phyloP scores from a whole-genome alignment of 1,284 basidiomycete species.

The Melampsora americana region DNA sequence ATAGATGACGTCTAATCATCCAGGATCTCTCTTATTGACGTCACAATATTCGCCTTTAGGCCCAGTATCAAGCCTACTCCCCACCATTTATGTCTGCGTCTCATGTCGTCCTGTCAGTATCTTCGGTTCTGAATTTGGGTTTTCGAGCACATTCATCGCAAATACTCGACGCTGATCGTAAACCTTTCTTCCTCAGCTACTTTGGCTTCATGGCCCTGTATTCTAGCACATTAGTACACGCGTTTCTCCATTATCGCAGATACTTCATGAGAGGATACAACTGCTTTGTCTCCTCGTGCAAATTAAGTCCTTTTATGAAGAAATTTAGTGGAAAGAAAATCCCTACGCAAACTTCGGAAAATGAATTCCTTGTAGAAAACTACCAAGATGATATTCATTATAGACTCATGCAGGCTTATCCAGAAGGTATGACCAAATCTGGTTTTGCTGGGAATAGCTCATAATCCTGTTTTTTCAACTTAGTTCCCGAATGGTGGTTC shows the following conservation, averaged over 20 bases:
- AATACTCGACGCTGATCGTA: too few species aligned
- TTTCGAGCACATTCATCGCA: too few species aligned
- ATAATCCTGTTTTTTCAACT: not conserved
- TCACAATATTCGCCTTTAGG: not conserved
- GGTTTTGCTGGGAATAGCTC: not conserved
- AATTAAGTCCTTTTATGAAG: not conserved
- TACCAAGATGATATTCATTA: conserved; percentile 53
- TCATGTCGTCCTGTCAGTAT: conserved; percentile 30
- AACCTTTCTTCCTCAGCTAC: conserved; percentile 47
- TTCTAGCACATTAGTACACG: conserved; percentile 55
- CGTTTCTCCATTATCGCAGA: conserved; percentile 56
- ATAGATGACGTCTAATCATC: too few species aligned
- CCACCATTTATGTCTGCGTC: conserved; percentile 47
- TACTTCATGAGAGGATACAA: conserved; percentile 51
- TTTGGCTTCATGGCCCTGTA: conserved; percentile 53
- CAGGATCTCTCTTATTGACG: too few species aligned
- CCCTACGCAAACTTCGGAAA: not conserved
- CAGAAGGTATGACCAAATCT: conserved; percentile 46
- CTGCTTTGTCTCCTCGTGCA: conserved; percentile 50
- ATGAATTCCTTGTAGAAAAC: not conserved
- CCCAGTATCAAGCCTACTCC: conserved; percentile 48
- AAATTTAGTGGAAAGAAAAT: not conserved
- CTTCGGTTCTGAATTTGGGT: not conserved
- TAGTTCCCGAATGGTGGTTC: too few species aligned
- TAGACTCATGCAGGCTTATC: conserved; percentile 52